These are phyloP conservation scores for Dacryopinax spathularia DNA, from an alignment of 768 basidiomycete genomes.

Conservation along the genomic window DNA sequence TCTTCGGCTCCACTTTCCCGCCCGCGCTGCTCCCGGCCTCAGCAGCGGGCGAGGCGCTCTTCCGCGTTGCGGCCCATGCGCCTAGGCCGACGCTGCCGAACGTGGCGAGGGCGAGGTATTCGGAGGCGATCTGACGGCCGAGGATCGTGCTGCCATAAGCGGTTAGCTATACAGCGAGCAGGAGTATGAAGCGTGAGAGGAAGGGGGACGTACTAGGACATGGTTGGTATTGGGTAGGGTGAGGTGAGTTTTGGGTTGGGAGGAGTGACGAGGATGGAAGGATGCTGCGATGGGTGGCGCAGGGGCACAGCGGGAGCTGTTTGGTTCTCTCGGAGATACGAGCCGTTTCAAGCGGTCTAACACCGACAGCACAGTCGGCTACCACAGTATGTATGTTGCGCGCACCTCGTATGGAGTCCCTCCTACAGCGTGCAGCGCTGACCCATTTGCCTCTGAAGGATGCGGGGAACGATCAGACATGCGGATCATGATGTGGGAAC, in stretches of 20 bases:
- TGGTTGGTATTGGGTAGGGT: not conserved
- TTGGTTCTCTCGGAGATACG: not conserved
- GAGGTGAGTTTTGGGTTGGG: not conserved
- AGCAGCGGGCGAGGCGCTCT: constrained; percentile 29
- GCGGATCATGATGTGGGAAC: no score
- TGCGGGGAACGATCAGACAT: no score
- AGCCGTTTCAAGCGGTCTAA: not conserved
- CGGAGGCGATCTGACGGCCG: constrained; percentile 67
- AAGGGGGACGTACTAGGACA: not conserved
- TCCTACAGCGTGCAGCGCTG: no score
- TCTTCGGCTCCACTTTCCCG: constrained; percentile 47
- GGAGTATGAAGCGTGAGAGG: not conserved
- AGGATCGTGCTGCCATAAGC: constrained; percentile 43
- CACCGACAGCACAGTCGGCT: not conserved
- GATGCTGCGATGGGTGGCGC: not conserved
- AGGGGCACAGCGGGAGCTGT: not conserved
- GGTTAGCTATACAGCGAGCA: not conserved
- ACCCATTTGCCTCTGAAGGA: no score
- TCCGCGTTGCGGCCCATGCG: constrained; percentile 39
- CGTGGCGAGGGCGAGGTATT: constrained; percentile 61
- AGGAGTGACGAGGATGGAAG: not conserved
- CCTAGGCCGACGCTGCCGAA: constrained; percentile 40
- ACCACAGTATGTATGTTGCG: no score
- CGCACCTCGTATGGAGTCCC: no score
- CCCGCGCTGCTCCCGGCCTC: constrained; percentile 29